These are phyloP conservation scores for Trypanosoma lewisi DNA, from an alignment of 208 protist genomes.

Conservation along the genomic window DNA sequence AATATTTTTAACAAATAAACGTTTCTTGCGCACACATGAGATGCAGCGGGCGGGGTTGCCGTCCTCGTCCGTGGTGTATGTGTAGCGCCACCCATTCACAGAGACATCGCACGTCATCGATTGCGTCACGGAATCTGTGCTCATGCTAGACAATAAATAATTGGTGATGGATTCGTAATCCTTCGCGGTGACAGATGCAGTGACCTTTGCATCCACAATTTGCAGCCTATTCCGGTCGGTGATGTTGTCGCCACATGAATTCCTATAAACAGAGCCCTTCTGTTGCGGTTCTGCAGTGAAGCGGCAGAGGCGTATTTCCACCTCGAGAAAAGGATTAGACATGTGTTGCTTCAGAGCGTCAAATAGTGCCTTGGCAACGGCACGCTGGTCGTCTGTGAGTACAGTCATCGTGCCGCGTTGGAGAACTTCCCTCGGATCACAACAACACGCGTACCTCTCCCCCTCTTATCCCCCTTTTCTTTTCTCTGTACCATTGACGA, in stretches of 20 bases:
- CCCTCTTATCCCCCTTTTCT: neutral
- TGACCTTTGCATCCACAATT: conserved; percentile 19
- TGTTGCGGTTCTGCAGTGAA: conserved; percentile 12
- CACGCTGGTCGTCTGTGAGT: neutral
- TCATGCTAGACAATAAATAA: conserved; percentile 6
- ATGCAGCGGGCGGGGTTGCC: conserved; percentile 19
- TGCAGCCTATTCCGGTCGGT: neutral
- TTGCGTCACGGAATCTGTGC: neutral
- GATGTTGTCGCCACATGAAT: neutral
- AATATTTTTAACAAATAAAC: conserved; percentile 63
- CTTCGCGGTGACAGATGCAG: conserved; percentile 13
- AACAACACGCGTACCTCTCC: neutral
- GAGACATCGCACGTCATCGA: conserved; percentile 56
- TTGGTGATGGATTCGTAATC: conserved; percentile 43
- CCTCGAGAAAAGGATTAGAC: conserved; percentile 39
- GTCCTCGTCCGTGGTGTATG: conserved; percentile 34
- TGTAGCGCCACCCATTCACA: conserved; percentile 37
- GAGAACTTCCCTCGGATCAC: neutral
- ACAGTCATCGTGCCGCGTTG: neutral
- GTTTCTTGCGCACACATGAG: conserved; percentile 47
- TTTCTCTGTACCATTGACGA: neutral
- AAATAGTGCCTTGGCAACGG: conserved; percentile 31
- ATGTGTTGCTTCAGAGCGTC: conserved; percentile 26
- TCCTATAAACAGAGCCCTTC: neutral
- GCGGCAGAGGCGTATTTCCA: conserved; percentile 67